phyloP scores from a whole-genome alignment of 768 basidiomycete genomes.

The Boletus speciosus region DNA sequence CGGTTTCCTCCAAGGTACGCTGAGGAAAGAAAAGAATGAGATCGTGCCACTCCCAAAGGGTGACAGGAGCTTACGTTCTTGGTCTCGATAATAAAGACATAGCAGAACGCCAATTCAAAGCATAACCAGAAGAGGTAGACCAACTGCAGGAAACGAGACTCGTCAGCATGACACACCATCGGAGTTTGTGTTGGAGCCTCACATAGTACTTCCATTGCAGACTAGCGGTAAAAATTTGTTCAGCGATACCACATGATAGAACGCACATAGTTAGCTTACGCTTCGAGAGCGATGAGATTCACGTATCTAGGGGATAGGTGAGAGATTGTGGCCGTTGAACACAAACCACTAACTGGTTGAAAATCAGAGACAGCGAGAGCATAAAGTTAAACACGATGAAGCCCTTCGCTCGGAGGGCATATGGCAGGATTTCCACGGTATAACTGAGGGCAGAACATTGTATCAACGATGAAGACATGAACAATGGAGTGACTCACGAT shows the following conservation, averaged over 20 bases:
- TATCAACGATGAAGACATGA: neutral
- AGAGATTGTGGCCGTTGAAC: conserved; percentile 20
- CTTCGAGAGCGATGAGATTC: conserved; percentile 36
- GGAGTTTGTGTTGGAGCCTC: conserved; percentile 5
- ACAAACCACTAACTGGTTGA: conserved; percentile 38
- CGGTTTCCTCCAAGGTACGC: conserved; percentile 20
- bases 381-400: conserved; percentile 38
- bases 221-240: neutral
- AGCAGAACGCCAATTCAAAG: conserved; percentile 40
- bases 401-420: conserved; percentile 39
- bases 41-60: neutral
- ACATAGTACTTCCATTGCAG: conserved; percentile 49
- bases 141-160: neutral
- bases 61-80: conserved; percentile 26
- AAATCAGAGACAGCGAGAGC: conserved; percentile 38
- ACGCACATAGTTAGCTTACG: conserved; percentile 4
- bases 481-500: conserved; percentile 19
- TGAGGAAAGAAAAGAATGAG: neutral
- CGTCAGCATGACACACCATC: neutral
- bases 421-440: conserved; percentile 43
- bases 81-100: conserved; percentile 37
- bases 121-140: conserved; percentile 39
- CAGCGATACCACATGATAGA: neutral
- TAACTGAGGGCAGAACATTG: conserved; percentile 22
- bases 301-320: conserved; percentile 25